phyloP scores from a whole-genome alignment of 768 basidiomycete genomes.

The Podaxis sp. region DNA sequence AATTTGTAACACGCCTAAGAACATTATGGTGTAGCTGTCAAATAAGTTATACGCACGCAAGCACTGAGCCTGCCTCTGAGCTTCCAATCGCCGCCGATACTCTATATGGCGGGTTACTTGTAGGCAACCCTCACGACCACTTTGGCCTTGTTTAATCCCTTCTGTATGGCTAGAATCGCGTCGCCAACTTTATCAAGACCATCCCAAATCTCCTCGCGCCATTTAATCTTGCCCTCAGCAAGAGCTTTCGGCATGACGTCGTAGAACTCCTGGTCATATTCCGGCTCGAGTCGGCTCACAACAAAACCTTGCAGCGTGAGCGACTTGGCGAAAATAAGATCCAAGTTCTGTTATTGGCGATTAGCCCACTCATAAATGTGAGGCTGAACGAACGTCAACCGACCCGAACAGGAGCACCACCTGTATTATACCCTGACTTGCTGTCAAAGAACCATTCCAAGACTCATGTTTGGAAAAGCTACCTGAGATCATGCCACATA shows the following conservation, averaged over 20 bases:
- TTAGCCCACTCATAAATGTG: no score
- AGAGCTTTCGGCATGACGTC: slow-evolving; percentile 30
- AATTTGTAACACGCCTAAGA: no score
- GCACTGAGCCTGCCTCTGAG: neutral
- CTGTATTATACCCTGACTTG: neutral
- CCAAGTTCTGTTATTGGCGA: slow-evolving; percentile 27
- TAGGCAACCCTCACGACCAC: slow-evolving; percentile 23
- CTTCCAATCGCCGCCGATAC: no score
- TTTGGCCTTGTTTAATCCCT: slow-evolving; percentile 23
- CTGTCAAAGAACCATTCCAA: neutral
- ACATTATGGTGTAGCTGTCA: no score
- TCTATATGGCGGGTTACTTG: slow-evolving; percentile 1
- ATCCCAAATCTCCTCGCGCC: slow-evolving; percentile 29
- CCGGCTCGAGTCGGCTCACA: slow-evolving; percentile 21
- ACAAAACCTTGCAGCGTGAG: slow-evolving; percentile 44
- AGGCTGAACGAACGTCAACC: neutral
- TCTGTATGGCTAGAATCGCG: slow-evolving; percentile 29
- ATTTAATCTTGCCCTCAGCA: slow-evolving; percentile 33
- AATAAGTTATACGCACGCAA: neutral
- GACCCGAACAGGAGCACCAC: neutral
- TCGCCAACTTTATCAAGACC: slow-evolving; percentile 35
- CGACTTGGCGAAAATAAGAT: slow-evolving; percentile 34
- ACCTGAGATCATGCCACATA: slow-evolving; percentile 8
- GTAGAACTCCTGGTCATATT: slow-evolving; percentile 33
- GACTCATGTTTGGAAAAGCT: neutral